A percentile compares a stretch with the other conserved stretches of the same genome.
These are phyloP conservation scores for Chaetomium tenue DNA, from an alignment of 495 filamentous ascomycete species.

Conservation along the genomic window DNA sequence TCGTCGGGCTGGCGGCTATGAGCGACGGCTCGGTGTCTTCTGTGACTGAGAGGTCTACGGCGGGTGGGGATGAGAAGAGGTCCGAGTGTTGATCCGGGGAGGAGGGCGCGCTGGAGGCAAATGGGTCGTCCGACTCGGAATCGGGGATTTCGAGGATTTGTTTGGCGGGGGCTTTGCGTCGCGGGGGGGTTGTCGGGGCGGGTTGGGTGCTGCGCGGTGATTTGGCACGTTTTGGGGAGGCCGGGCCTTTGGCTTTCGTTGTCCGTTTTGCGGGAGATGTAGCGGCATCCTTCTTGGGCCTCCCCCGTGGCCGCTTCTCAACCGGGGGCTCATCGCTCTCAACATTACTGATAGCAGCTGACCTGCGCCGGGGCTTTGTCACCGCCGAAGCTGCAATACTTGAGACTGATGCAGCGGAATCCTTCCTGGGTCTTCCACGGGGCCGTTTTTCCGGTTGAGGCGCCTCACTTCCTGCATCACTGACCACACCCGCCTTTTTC, in stretches of 20 bases:
- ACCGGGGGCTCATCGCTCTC: neutral
- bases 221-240: slow-evolving; percentile 17
- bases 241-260: neutral
- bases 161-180: slow-evolving; percentile 26
- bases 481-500: neutral
- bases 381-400: neutral
- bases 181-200: slow-evolving; percentile 25
- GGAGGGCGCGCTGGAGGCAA: slow-evolving; percentile 30
- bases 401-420: slow-evolving; percentile 12
- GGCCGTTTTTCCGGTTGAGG: slow-evolving; percentile 14
- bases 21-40: slow-evolving; percentile 47
- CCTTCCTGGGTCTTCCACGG: slow-evolving; percentile 29
- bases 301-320: slow-evolving; percentile 14
- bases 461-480: neutral
- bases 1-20: slow-evolving; percentile 32
- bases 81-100: slow-evolving; percentile 33
- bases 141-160: slow-evolving; percentile 61
- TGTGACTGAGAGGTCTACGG: slow-evolving; percentile 31
- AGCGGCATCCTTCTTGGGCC: slow-evolving; percentile 26
- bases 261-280: slow-evolving; percentile 22
- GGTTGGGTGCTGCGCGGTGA: slow-evolving; percentile 22
- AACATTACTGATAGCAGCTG: neutral
- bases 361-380: neutral
- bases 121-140: slow-evolving; percentile 50
- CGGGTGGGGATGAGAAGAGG: slow-evolving; percentile 39